These are phyloP conservation scores for Candida endomychidarum DNA, from an alignment of 805 yeast genomes.

Conservation along the genomic window DNA sequence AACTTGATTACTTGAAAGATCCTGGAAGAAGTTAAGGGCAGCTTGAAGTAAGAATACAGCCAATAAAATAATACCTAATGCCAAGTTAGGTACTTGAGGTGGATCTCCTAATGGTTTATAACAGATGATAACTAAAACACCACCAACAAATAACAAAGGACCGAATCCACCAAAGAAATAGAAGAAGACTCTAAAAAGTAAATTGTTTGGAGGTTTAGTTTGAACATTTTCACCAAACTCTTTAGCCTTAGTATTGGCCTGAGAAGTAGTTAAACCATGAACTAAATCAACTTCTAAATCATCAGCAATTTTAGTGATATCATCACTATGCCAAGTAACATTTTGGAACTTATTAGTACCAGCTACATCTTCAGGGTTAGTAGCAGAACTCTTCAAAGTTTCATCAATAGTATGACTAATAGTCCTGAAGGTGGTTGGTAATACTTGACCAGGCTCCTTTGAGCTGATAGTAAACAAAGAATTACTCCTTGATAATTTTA, in stretches of 20 bases:
- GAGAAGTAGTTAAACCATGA: slow-evolving; percentile 23
- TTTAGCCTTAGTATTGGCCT: slow-evolving; percentile 16
- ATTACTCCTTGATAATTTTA: background rate
- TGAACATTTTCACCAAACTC: slow-evolving; percentile 36
- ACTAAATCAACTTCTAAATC: slow-evolving; percentile 20
- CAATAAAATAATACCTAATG: slow-evolving; percentile 41
- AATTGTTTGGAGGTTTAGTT: slow-evolving; percentile 34
- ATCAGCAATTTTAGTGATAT: slow-evolving; percentile 21
- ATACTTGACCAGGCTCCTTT: slow-evolving; percentile 16
- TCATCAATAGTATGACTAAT: slow-evolving; percentile 37
- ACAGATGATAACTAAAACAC: slow-evolving; percentile 39
- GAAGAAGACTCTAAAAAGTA: slow-evolving; percentile 30
- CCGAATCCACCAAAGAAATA: slow-evolving; percentile 54
- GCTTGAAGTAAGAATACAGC: slow-evolving; percentile 44
- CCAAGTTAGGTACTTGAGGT: slow-evolving; percentile 43
- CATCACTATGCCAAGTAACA: slow-evolving; percentile 31
- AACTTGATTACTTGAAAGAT: slow-evolving; percentile 45
- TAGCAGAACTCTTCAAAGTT: background rate
- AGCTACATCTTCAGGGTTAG: slow-evolving; percentile 11
- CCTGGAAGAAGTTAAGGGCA: slow-evolving; percentile 45
- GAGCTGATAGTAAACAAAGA: slow-evolving; percentile 7
- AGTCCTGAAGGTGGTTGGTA: slow-evolving; percentile 38
- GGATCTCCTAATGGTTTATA: slow-evolving; percentile 53
- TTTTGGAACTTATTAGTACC: slow-evolving; percentile 19
- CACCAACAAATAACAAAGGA: slow-evolving; percentile 39